A percentile compares a stretch with the other conserved stretches of the same genome.
These are phyloP conservation scores for Takashimella tepidaria DNA, from an alignment of 1,284 basidiomycete genomes.

Conservation along the genomic window DNA sequence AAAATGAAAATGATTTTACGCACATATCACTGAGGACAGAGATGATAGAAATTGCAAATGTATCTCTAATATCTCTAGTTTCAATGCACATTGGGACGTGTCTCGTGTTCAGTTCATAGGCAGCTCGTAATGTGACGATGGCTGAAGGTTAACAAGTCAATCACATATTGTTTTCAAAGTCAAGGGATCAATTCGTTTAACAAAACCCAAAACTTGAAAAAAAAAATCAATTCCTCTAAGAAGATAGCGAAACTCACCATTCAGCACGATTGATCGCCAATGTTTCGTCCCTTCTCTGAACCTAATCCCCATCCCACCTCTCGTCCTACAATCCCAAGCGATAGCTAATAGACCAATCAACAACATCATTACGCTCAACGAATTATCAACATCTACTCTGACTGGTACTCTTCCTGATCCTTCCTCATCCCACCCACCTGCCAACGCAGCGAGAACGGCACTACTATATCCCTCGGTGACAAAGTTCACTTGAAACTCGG, in stretches of 20 bases:
- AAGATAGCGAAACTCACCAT: conserved; percentile 15
- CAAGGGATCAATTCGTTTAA: too few relatives aligned
- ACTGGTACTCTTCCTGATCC: conserved; percentile 21
- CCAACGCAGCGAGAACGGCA: conserved; percentile 26
- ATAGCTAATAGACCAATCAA: conserved; percentile 35
- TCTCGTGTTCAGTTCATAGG: conserved; percentile 24
- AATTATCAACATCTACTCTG: conserved; percentile 28
- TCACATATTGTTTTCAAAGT: too few relatives aligned
- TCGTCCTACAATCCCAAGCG: conserved; percentile 39
- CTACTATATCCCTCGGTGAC: conserved; percentile 35
- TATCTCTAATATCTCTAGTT: conserved; percentile 33
- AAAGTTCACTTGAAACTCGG: conserved; percentile 32
- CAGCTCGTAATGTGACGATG: conserved; percentile 32
- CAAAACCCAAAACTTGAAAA: too few relatives aligned
- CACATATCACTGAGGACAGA: conserved; percentile 39
- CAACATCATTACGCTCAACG: conserved; percentile 28
- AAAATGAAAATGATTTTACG: conserved; percentile 5
- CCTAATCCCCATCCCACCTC: conserved; percentile 38
- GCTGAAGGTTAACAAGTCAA: conserved; percentile 17
- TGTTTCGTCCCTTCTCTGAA: conserved; percentile 37
- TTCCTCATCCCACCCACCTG: not conserved
- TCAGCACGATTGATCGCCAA: conserved; percentile 35
- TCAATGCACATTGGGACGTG: conserved; percentile 22
- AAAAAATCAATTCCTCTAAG: too few relatives aligned
- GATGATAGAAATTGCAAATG: conserved; percentile 37